phyloP scores from a whole-genome alignment of 2,329 filamentous ascomycete species.

The Aphanoascus verrucosus region DNA sequence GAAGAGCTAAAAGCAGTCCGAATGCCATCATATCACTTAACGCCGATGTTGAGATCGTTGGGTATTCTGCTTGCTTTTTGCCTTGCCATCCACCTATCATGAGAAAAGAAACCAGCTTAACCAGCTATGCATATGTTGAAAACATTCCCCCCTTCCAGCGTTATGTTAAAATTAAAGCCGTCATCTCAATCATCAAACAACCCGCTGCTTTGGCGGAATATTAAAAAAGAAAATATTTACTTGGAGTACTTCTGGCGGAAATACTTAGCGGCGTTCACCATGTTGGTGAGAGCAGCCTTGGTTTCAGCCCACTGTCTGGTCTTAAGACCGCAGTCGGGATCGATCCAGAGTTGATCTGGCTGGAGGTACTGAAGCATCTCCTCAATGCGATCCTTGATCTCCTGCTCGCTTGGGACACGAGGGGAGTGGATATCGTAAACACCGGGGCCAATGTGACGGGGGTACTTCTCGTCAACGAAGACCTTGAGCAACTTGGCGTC shows the following conservation, averaged over 20 bases:
- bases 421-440: constrained; percentile 99
- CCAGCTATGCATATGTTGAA: constrained; percentile 19
- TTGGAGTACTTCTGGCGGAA: constrained; percentile 83
- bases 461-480: constrained; percentile 95
- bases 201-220: neutral
- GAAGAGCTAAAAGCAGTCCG: constrained; percentile 11
- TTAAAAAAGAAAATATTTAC: constrained; percentile 22
- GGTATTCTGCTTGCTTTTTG: constrained; percentile 29
- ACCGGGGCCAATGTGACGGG: constrained; percentile 95
- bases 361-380: constrained; percentile 98
- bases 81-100: constrained; percentile 10
- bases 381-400: constrained; percentile 94
- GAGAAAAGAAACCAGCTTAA: constrained; percentile 7
- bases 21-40: constrained; percentile 21
- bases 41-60: constrained; percentile 45
- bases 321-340: constrained; percentile 99
- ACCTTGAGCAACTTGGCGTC: constrained; percentile 98
- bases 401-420: constrained; percentile 90
- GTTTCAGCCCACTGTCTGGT: constrained; percentile 98
- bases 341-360: constrained; percentile 98
- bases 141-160: constrained; percentile 14
- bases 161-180: constrained; percentile 8
- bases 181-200: constrained; percentile 7
- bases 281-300: constrained; percentile 88
- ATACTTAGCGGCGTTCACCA: constrained; percentile 96